Conservation (phyloP, 441 rosid species). For the Erodium moschatum region DNA sequence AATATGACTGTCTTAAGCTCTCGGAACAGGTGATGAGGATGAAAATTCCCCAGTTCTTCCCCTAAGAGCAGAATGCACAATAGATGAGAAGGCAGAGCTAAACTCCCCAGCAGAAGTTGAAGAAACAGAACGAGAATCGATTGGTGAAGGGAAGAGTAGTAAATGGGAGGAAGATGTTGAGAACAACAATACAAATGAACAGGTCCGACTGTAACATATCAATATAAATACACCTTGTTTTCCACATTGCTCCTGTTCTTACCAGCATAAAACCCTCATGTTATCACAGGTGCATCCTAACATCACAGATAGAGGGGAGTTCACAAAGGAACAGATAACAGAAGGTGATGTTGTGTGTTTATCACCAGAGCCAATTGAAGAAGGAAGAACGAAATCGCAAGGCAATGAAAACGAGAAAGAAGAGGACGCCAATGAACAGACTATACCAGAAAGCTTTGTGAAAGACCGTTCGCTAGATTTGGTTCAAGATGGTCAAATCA, state of each 20-base stretch:
- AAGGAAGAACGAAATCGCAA: constrained; percentile 15
- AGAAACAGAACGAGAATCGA: constrained; percentile 15
- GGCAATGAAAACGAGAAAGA: constrained; percentile 17
- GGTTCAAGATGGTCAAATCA: constrained; percentile 7
- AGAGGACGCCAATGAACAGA: constrained; percentile 12
- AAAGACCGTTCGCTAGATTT: constrained; percentile 18
- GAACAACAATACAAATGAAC: constrained; percentile 2
- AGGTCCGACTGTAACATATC: constrained; percentile 19
- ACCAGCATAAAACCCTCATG: neutral
- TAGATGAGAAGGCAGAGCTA: constrained; percentile 15
- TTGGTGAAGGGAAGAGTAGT: constrained; percentile 14
- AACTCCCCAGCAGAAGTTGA: constrained; percentile 14
- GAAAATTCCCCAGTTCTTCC: constrained; percentile 17
- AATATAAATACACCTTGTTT: neutral
- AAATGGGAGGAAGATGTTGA: constrained; percentile 10
- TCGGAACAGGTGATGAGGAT: constrained; percentile 21
- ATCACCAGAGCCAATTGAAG: constrained; percentile 8
- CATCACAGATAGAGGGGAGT: constrained; percentile 10
- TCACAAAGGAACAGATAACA: constrained; percentile 7
- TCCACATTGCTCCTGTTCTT: constrained; percentile 1
- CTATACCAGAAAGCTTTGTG: constrained; percentile 10
- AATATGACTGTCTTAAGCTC: constrained; percentile 11
- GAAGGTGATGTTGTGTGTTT: neutral
- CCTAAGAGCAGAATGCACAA: neutral
- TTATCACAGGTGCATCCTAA: constrained; percentile 17